Evolutionary conservation across 805 yeast genomes (phyloP).

Genomic region (Pichia californica): DNA sequence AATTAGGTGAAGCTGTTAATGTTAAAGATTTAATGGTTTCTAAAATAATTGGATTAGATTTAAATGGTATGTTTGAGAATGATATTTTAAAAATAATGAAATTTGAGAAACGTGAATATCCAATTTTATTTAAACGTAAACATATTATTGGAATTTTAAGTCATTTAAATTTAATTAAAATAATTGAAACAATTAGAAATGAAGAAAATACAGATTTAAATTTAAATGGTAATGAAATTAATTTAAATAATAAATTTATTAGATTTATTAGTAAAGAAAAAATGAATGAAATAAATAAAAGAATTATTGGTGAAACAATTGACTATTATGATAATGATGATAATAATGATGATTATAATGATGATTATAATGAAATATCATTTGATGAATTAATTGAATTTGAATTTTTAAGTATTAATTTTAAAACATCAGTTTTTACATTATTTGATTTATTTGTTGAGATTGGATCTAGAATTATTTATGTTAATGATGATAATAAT

Average conservation of each 20-base stretch:
- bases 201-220: conserved; percentile 5
- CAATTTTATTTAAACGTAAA: conserved; percentile 35
- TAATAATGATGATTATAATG: neutral
- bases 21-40: conserved; percentile 61
- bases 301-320: neutral
- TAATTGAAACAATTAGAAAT: neutral
- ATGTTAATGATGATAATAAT: conserved; percentile 66
- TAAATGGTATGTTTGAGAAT: conserved; percentile 27
- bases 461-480: conserved; percentile 71
- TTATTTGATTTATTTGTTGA: conserved; percentile 65
- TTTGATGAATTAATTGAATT: conserved; percentile 31
- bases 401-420: conserved; percentile 57
- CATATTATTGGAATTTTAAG: conserved; percentile 41
- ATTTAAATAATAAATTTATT: conserved; percentile 5
- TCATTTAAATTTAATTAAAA: conserved; percentile 33
- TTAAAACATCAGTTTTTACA: conserved; percentile 50
- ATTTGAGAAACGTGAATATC: conserved; percentile 33
- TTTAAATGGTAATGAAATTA: neutral
- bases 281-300: neutral
- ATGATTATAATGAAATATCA: conserved; percentile 5
- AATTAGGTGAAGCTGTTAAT: conserved; percentile 37
- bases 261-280: conserved; percentile 13
- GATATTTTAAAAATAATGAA: conserved; percentile 1
- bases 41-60: conserved; percentile 33
- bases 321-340: neutral